Evolutionary conservation across 2,329 filamentous ascomycete genomes (phyloP).

Genomic region (Paecilomyces sp.): DNA sequence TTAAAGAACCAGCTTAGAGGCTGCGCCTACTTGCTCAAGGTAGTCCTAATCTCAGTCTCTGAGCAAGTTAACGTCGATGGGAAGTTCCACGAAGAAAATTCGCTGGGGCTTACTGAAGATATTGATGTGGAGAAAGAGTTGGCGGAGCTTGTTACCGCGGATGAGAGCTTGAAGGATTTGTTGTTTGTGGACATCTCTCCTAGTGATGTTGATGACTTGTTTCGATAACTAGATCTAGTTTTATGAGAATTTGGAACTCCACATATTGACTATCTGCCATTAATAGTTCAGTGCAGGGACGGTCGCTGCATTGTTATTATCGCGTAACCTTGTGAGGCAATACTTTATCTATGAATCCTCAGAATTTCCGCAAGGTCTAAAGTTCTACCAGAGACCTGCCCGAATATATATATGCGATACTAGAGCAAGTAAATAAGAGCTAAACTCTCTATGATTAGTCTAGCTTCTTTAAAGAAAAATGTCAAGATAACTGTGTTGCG

Average conservation of each 20-base stretch:
- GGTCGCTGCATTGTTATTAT: too few species aligned
- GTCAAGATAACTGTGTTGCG: not conserved
- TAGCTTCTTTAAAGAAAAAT: not conserved
- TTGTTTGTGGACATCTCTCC: conserved; percentile 14
- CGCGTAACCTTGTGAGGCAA: too few species aligned
- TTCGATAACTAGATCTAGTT: not conserved
- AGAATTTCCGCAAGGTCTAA: too few species aligned
- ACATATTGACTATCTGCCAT: too few species aligned
- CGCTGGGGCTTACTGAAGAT: conserved; percentile 17
- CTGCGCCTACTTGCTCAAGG: conserved; percentile 20
- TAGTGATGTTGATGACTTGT: conserved; percentile 11
- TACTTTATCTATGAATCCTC: too few species aligned
- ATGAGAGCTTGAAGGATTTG: conserved; percentile 23
- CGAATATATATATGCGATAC: too few species aligned
- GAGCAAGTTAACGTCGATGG: not conserved
- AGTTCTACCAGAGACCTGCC: too few species aligned
- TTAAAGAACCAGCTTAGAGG: conserved; percentile 22
- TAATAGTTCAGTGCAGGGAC: too few species aligned
- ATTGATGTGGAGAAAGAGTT: conserved; percentile 27
- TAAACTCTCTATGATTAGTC: too few species aligned
- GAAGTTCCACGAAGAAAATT: conserved; percentile 10
- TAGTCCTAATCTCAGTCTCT: conserved; percentile 13
- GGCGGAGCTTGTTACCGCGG: conserved; percentile 26
- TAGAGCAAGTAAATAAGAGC: too few species aligned
- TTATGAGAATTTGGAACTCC: too few species aligned